A percentile compares a stretch with the other conserved stretches of the same genome.
These are phyloP conservation scores for Mycena belliarum DNA, from an alignment of 768 basidiomycete species.

Conservation along the genomic window DNA sequence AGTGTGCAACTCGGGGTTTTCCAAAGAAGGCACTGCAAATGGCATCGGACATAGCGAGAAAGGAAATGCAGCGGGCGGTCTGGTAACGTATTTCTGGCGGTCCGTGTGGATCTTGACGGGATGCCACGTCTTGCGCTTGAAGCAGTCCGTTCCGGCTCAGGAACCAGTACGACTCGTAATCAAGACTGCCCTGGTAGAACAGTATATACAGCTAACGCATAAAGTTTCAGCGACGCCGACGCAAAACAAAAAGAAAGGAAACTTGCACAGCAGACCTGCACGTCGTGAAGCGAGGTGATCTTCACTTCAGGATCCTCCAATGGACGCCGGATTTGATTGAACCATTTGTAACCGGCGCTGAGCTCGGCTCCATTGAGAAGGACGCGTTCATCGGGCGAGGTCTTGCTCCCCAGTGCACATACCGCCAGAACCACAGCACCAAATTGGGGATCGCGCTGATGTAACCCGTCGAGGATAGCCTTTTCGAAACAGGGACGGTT, in stretches of 20 bases:
- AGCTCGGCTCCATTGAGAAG: constrained; percentile 24
- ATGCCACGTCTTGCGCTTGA: too few relatives aligned
- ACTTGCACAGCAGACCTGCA: constrained; percentile 50
- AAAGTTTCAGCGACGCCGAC: too few relatives aligned
- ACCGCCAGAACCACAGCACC: constrained; percentile 47
- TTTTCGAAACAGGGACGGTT: constrained; percentile 53
- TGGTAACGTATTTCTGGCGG: too few relatives aligned
- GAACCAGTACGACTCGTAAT: too few relatives aligned
- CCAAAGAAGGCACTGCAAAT: too few relatives aligned
- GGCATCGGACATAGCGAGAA: too few relatives aligned
- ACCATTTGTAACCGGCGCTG: constrained; percentile 45
- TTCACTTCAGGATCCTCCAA: constrained; percentile 47
- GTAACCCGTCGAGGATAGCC: constrained; percentile 36
- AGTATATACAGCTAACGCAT: too few relatives aligned
- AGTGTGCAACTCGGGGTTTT: too few relatives aligned
- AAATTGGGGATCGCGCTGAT: constrained; percentile 43
- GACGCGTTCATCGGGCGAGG: constrained; percentile 41
- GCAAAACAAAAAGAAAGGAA: constrained; percentile 7
- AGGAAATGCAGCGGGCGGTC: too few relatives aligned
- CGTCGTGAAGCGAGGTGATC: constrained; percentile 55
- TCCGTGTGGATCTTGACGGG: too few relatives aligned
- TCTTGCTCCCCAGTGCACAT: constrained; percentile 52
- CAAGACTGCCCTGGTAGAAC: too few relatives aligned
- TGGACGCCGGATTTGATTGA: constrained; percentile 49
- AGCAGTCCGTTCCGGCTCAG: too few relatives aligned